Conservation (phyloP, 2,329 filamentous ascomycete species). For the Acrocalymma vagum region DNA sequence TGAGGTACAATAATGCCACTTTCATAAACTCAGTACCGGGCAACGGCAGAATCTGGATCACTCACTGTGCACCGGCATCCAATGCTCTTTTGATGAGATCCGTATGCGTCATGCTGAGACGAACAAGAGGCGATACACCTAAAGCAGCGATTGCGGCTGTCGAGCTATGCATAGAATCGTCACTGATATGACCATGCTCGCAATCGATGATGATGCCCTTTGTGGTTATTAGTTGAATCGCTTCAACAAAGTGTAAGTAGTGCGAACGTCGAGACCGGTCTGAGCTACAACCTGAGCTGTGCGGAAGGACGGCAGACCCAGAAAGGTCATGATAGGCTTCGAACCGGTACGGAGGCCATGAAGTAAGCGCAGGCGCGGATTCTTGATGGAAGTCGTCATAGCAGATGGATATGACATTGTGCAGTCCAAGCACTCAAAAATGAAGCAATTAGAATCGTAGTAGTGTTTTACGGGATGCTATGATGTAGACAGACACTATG, state of each 20-base stretch:
- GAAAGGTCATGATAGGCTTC: constrained; percentile 57
- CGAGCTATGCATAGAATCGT: constrained; percentile 65
- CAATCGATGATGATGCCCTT: constrained; percentile 72
- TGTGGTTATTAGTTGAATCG: too few species aligned
- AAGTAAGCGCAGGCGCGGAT: constrained; percentile 52
- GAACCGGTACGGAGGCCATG: constrained; percentile 50
- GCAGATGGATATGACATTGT: constrained; percentile 7
- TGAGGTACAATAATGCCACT: constrained; percentile 64
- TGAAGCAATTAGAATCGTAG: too few species aligned
- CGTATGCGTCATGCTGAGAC: constrained; percentile 57
- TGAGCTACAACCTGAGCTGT: constrained; percentile 65
- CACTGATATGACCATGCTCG: constrained; percentile 63
- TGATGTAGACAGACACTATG: too few species aligned
- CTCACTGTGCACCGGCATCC: constrained; percentile 65
- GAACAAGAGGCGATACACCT: constrained; percentile 63
- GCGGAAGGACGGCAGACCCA: constrained; percentile 56
- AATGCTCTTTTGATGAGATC: constrained; percentile 62
- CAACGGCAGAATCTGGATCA: too few species aligned
- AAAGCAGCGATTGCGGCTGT: constrained; percentile 64
- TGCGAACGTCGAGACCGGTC: constrained; percentile 68
- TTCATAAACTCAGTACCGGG: too few species aligned
- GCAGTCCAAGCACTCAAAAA: too few species aligned
- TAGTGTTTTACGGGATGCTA: too few species aligned
- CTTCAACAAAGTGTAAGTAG: too few species aligned
- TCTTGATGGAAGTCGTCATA: constrained; percentile 27